Percentiles rank a stretch among this genome's conserved stretches.
Conservation (phyloP, 2,329 filamentous ascomycete genomes). For the Penicillium nordicum region DNA sequence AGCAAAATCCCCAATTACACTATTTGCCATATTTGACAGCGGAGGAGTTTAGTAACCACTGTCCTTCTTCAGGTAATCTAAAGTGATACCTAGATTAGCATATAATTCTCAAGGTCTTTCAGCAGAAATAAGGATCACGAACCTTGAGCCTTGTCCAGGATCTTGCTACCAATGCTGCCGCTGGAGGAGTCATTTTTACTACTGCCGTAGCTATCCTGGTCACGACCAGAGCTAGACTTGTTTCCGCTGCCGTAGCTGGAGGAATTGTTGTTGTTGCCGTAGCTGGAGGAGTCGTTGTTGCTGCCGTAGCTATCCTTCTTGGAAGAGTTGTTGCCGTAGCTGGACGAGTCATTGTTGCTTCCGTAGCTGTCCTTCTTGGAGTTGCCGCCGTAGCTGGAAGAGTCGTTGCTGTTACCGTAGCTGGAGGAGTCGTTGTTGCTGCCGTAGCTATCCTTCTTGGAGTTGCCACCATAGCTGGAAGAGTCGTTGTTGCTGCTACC, state of each 20-base stretch:
- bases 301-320: background rate
- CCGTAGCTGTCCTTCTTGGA: background rate
- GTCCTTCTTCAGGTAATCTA: background rate
- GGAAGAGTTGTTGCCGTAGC: too few species aligned
- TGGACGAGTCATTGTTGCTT: background rate
- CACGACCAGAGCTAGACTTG: background rate
- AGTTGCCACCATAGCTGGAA: background rate
- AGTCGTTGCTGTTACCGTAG: background rate
- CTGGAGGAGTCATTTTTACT: background rate
- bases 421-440: background rate
- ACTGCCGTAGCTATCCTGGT: background rate
- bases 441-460: background rate
- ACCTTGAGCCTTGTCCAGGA: background rate
- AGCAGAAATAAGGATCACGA: background rate
- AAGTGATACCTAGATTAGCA: background rate
- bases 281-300: background rate
- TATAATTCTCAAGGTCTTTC: background rate
- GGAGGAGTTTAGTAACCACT: background rate
- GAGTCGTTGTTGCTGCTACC: background rate
- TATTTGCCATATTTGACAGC: background rate
- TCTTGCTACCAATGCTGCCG: background rate
- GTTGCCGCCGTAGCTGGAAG: background rate
- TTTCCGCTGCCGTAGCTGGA: too few species aligned
- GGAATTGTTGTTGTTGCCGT: too few species aligned
- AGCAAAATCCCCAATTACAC: background rate